phyloP scores from a whole-genome alignment of 2,329 filamentous ascomycete species.

The Cadophora sp. region DNA sequence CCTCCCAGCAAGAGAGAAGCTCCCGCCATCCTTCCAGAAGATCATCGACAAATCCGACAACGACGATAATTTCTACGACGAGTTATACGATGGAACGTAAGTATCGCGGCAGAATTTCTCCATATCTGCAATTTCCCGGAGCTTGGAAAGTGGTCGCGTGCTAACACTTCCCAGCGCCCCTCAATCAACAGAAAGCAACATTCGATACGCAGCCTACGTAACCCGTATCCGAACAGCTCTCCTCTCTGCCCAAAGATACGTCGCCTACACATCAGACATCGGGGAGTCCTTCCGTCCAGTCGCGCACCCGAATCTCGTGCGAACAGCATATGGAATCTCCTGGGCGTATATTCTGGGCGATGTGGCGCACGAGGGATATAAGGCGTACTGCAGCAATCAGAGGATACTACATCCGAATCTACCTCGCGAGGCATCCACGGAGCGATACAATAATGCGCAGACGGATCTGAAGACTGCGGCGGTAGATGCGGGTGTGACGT shows the following conservation, averaged over 20 bases:
- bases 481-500: constrained; percentile 25
- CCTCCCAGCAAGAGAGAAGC: constrained; percentile 48
- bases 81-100: constrained; percentile 80
- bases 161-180: constrained; percentile 58
- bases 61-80: constrained; percentile 78
- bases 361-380: constrained; percentile 92
- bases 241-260: constrained; percentile 89
- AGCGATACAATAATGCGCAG: constrained; percentile 44
- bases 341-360: constrained; percentile 94
- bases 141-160: not conserved
- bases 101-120: constrained; percentile 46
- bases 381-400: constrained; percentile 89
- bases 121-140: constrained; percentile 10
- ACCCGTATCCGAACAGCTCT: constrained; percentile 86
- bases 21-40: constrained; percentile 62
- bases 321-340: constrained; percentile 85
- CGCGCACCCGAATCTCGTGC: constrained; percentile 83
- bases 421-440: constrained; percentile 47
- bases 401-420: constrained; percentile 72
- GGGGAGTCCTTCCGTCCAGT: constrained; percentile 95
- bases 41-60: constrained; percentile 63
- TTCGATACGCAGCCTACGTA: constrained; percentile 94
- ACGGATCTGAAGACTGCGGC: constrained; percentile 28
- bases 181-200: constrained; percentile 82
- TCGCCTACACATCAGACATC: constrained; percentile 96